A percentile compares a stretch with the other conserved stretches of the same genome.
phyloP scores from a whole-genome alignment of 805 yeast genomes.

The Spathaspora sp. region DNA sequence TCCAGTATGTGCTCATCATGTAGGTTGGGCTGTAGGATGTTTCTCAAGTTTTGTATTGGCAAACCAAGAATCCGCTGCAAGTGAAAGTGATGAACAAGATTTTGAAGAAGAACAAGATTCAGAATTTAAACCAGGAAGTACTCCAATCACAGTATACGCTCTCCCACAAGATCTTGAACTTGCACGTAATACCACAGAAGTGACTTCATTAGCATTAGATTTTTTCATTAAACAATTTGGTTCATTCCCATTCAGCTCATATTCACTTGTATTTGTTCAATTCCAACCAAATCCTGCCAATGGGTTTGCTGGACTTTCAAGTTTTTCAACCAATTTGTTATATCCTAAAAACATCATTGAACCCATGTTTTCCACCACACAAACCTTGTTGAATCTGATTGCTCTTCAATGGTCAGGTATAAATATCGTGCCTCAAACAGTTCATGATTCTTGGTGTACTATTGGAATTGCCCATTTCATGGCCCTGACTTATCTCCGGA shows the following conservation, averaged over 20 bases:
- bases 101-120: slow-evolving; percentile 27
- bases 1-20: slow-evolving; percentile 89
- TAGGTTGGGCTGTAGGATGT: slow-evolving; percentile 93
- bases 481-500: slow-evolving; percentile 67
- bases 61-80: slow-evolving; percentile 31
- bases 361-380: slow-evolving; percentile 69
- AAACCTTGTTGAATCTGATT: slow-evolving; percentile 60
- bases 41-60: slow-evolving; percentile 63
- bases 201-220: slow-evolving; percentile 75
- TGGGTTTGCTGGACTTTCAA: slow-evolving; percentile 72
- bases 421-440: slow-evolving; percentile 75
- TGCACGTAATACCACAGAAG: slow-evolving; percentile 69
- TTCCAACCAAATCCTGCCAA: slow-evolving; percentile 45
- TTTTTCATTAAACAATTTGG: slow-evolving; percentile 86
- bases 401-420: slow-evolving; percentile 94
- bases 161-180: slow-evolving; percentile 54
- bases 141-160: slow-evolving; percentile 54
- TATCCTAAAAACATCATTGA: slow-evolving; percentile 77
- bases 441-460: slow-evolving; percentile 86
- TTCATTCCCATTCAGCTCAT: slow-evolving; percentile 86
- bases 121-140: slow-evolving; percentile 6
- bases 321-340: slow-evolving; percentile 56
- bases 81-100: slow-evolving; percentile 20
- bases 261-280: slow-evolving; percentile 69
- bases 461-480: slow-evolving; percentile 81